Evolutionary conservation across 805 yeast species (phyloP).

Genomic region (Teunomyces funiuensis): DNA sequence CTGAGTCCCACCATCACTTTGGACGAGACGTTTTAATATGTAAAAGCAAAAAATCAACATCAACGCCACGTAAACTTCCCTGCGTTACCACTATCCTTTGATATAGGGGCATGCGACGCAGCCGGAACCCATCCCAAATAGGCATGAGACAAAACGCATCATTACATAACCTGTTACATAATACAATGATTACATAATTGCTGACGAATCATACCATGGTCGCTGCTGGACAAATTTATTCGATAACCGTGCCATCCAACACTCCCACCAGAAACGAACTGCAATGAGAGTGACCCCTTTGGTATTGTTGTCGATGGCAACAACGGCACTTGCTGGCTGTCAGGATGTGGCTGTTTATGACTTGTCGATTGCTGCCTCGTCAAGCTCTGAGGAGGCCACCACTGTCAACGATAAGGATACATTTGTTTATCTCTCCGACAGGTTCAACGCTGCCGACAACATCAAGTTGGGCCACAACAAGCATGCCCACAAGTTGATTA

Average conservation of each 20-base stretch:
- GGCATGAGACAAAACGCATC: background rate
- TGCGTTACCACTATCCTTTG: too few relatives aligned
- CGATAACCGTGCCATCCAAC: slow-evolving; percentile 1
- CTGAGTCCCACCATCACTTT: slow-evolving; percentile 39
- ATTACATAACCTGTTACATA: background rate
- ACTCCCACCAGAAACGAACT: background rate
- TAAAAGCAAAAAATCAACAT: too few relatives aligned
- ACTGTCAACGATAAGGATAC: slow-evolving; percentile 25
- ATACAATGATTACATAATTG: background rate
- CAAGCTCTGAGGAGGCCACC: slow-evolving; percentile 3
- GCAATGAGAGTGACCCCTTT: slow-evolving; percentile 9
- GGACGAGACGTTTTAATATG: slow-evolving; percentile 29
- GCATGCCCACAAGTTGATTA: slow-evolving; percentile 21
- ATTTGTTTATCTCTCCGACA: slow-evolving; percentile 45
- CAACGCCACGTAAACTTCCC: too few relatives aligned
- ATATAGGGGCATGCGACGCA: too few relatives aligned
- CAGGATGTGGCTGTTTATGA: slow-evolving; percentile 12
- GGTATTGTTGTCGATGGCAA: slow-evolving; percentile 7
- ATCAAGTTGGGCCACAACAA: slow-evolving; percentile 34
- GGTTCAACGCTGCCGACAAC: slow-evolving; percentile 39
- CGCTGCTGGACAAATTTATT: background rate
- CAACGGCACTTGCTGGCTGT: slow-evolving; percentile 5
- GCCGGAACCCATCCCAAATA: too few relatives aligned
- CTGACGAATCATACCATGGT: background rate
- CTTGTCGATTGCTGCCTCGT: slow-evolving; percentile 3